Evolutionary conservation across 106 monocot genomes (phyloP).

Genomic region (Dendrobium catenatum): DNA sequence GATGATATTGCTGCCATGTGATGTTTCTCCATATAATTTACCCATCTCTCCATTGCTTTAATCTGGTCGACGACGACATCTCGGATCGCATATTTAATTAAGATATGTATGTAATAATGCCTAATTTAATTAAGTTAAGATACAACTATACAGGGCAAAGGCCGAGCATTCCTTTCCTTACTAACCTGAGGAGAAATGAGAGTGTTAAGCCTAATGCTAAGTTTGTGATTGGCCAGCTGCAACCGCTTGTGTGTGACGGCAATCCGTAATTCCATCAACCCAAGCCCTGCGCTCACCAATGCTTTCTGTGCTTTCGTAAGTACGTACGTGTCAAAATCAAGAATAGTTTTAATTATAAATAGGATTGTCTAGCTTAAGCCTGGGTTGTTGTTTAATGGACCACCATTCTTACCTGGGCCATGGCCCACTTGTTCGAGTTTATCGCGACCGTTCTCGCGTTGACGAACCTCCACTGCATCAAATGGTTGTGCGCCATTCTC

Average conservation of each 20-base stretch:
- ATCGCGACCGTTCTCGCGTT: constrained; percentile 11
- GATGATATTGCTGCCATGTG: constrained; percentile 19
- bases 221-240: constrained; percentile 33
- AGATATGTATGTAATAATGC: too few species aligned
- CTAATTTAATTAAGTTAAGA: not conserved
- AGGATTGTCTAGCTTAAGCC: too few species aligned
- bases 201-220: constrained; percentile 13
- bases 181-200: constrained; percentile 33
- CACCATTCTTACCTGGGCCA: not conserved
- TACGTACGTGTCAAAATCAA: too few species aligned
- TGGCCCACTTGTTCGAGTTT: not conserved
- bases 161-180: not conserved
- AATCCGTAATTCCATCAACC: constrained; percentile 12
- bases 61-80: constrained; percentile 12
- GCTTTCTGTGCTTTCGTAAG: not conserved
- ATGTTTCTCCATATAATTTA: constrained; percentile 14
- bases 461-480: constrained; percentile 39
- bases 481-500: constrained; percentile 20
- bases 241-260: constrained; percentile 19
- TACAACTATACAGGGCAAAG: not conserved
- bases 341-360: too few species aligned
- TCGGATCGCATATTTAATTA: too few species aligned
- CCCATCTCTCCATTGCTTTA: constrained; percentile 30
- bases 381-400: too few species aligned
- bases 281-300: constrained; percentile 21